Base-by-base conservation (phyloP, 352 stramenopile species). In the Phytophthora pini region DNA sequence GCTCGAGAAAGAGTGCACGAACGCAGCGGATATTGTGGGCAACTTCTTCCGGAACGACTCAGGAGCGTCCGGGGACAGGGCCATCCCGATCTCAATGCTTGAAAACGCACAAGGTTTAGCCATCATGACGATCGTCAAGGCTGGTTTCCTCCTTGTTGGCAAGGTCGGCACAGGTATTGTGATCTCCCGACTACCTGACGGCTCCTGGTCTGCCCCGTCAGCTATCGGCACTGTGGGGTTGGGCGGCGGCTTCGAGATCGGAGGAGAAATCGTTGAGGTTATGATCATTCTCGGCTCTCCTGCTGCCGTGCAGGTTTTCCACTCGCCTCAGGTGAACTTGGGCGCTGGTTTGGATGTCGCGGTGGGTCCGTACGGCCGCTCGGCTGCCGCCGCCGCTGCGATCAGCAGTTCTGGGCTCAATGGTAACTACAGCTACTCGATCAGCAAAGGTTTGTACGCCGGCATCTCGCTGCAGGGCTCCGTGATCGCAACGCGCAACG, bases 281-380 rank as follows among this genome's bases (percentile, higher is more conserved):
- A 80, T 98, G 40, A 97, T 98, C 74, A 83, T 98, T 51, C 65
- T 98, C 6, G 95, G 95, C 65, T 97, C 82, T 1, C 82, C 90
- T 31, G 77, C 77, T 7, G 87, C 93, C 0, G 89, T 98, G 7
- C 60, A 96, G 53, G 76, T 97, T 9, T 93, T 97, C 60, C 74
- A 92, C 73, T 70, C 85, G 72, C 66, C 82, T 59, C 74, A 91
- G 38, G 68, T 98, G 22, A 93, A 97, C 52, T 64, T 98, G 4
- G 93, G 93, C 29, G 90, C 79, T 1, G 91, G 96, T 44, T 63
- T 98, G 31, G 90, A 92, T 47, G 69, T 97, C 15, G 81, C 90
- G 0, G 59, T 97, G 3, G 93, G 93, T 7, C 92, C 92, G 2
- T 72, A 97, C 20, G 93, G 93, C 44, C 74, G 90, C 27, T 88